Base-by-base conservation (phyloP, 306 rosid genomes). In the Casuarina glauca region DNA sequence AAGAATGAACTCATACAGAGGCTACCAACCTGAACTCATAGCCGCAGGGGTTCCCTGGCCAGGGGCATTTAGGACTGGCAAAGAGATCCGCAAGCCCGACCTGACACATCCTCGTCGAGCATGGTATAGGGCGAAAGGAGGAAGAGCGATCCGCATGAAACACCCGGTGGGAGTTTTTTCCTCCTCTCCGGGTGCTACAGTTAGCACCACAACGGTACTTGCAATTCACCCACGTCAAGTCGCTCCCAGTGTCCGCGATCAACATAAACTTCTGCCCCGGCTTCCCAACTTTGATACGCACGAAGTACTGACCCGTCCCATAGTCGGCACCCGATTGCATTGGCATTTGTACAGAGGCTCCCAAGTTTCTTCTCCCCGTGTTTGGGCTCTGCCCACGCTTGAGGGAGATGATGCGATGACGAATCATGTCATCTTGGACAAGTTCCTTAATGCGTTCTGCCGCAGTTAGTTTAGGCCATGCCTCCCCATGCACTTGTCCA, bases 221-320 rank as follows among this genome's bases (percentile, higher is more conserved):
- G 39, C 92, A 89, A 2, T 87, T 88, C 61, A 89, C 42, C 98
- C 98, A 95, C 1, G 93, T 91, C 55, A 95, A 78, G 12, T 95
- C 97, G 55, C 92, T 93, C 1, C 91, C 98, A 0, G 97, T 86
- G n/a, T 93, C 96, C 0, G 87, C 97, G 17, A 84, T 71, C 63
- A 95, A 61, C 90, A 88, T 54, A 57, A 91, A 82, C 0, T 2
- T 80, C 79, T 91, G 93, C 0, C 76, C 70, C 0, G 98, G 97
- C 4, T 90, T 83, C 4, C 98, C 98, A 1, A 95, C 84, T 62
- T 73, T 74, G 2, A 95, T 84, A 5, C 84, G 61, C 2, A 86
- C 94, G 45, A 95, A 87, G 66, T 92, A 95, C 84, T 86, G 85
- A 0, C 97, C 97, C 13, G 39, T 36, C 0, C 87, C 89, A 53